Conservation (phyloP, 2,329 filamentous ascomycete species). For the Diaporthe sp. region DNA sequence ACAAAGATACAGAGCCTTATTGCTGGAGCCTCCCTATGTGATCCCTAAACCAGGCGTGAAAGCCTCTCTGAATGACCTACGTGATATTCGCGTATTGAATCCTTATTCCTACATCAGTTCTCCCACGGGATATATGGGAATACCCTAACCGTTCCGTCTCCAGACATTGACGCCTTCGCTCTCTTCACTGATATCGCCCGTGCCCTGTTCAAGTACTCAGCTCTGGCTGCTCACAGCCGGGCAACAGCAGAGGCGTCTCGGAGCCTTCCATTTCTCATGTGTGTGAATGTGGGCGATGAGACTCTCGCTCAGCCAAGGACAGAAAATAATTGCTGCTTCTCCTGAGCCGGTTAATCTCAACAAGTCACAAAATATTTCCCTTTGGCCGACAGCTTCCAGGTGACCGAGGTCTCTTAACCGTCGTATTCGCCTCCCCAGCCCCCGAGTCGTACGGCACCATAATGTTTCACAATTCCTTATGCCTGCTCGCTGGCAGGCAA, state of each 20-base stretch:
- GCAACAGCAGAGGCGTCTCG: neutral
- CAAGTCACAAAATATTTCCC: neutral
- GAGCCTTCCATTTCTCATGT: neutral
- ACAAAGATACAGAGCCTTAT: neutral
- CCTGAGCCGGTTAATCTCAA: neutral
- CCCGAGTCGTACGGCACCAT: slow-evolving; percentile 22
- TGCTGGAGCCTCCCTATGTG: neutral
- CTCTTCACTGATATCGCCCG: neutral
- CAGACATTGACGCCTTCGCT: neutral
- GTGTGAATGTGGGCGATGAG: neutral
- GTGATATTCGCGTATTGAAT: neutral
- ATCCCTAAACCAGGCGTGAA: neutral
- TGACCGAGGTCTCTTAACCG: neutral
- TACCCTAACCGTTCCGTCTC: neutral
- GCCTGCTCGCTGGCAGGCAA: slow-evolving; percentile 11
- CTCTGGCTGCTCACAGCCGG: neutral
- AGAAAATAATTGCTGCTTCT: neutral
- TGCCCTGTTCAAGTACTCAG: neutral
- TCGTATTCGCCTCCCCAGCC: slow-evolving; percentile 5
- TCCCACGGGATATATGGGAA: neutral
- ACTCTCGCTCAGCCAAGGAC: neutral
- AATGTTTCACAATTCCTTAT: slow-evolving; percentile 14
- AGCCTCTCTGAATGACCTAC: neutral
- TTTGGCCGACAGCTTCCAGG: neutral
- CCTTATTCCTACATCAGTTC: neutral